Evolutionary conservation across 1,139 yeast genomes (phyloP), one percentile per base, ranked within the genome.

Genomic region (Lodderomyces orthopsilosis): DNA sequence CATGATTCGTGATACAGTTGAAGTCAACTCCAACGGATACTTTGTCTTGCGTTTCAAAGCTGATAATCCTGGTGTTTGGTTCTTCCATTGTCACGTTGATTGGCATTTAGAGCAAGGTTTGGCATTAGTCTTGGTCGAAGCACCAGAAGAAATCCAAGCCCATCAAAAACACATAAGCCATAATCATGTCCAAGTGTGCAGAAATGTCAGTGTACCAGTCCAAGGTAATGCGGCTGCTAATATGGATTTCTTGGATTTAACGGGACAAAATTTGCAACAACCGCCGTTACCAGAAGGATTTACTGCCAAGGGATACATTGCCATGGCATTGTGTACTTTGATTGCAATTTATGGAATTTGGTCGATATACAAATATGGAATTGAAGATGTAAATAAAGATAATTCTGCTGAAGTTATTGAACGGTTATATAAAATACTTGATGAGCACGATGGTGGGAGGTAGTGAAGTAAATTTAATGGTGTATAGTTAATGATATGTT

Each of bases 211-310:
- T 40, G 66, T 82, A 43, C 62, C 80, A 7, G 59, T 57, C 46
- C 61, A 59, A 35, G 96, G 96, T 56, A 91, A 91, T 61, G 98
- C 98, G 43, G 98, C 97, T 35, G 95, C 81, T 39, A 84, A 85
- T 66, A 58, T 74, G 36, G 74, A 86, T 60, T 83, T 75, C 70
- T 56, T 78, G 38, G 81, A 91, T 62, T 74, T 93, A 52, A 57
- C 70, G 1, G 95, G 95, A 42, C 83, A 88, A 66, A 83, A 83
- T 56, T 66, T 74, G 35, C 97, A 91, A 65, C 70, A 55, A 17
- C 66, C 67, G 44, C 65, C 72, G 28, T 75, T 93, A 57, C 98
- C 98, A 34, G 59, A 72, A 34, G 97, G 97, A 4, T 91, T 93
- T 76, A 91, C 98, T 37, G 77, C 85, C 38, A 83, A 85, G 56